phyloP scores from a whole-genome alignment of 2,329 filamentous ascomycete genomes.

The Verticillium nubilum region DNA sequence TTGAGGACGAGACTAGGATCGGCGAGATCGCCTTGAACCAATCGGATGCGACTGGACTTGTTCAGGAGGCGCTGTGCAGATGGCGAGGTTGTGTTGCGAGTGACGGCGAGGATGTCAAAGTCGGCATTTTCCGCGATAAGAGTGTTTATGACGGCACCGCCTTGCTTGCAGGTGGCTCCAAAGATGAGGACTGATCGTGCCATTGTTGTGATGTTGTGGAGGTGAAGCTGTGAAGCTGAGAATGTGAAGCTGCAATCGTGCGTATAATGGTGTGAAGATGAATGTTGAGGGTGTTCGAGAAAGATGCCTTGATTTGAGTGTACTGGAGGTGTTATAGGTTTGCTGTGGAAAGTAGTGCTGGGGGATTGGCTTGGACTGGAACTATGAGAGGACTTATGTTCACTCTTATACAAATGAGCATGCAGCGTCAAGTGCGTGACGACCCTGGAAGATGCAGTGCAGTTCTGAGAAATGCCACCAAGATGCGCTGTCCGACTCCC shows the following conservation, averaged over 20 bases:
- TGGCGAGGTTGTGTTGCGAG: conserved; percentile 46
- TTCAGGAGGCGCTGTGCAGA: conserved; percentile 41
- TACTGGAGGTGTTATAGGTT: too few relatives aligned
- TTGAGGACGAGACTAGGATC: conserved; percentile 44
- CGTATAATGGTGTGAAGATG: background rate
- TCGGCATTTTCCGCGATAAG: conserved; percentile 22
- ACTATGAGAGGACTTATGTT: too few relatives aligned
- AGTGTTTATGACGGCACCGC: conserved; percentile 25
- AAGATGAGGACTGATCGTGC: conserved; percentile 23
- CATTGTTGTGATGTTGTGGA: conserved; percentile 8
- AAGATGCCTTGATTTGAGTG: too few relatives aligned
- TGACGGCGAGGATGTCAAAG: conserved; percentile 54
- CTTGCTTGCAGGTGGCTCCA: conserved; percentile 32
- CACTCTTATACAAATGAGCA: background rate
- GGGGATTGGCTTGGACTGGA: too few relatives aligned
- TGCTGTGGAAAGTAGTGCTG: too few relatives aligned
- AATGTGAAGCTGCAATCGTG: too few relatives aligned
- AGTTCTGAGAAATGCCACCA: background rate
- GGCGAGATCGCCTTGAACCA: conserved; percentile 54
- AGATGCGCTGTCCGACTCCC: background rate
- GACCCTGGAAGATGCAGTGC: background rate
- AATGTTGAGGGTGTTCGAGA: too few relatives aligned
- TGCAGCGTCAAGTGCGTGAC: background rate
- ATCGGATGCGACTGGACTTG: conserved; percentile 39
- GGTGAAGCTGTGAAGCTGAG: background rate